Base-by-base conservation (phyloP, 495 filamentous ascomycete species). In the Penicillium goetzii region DNA sequence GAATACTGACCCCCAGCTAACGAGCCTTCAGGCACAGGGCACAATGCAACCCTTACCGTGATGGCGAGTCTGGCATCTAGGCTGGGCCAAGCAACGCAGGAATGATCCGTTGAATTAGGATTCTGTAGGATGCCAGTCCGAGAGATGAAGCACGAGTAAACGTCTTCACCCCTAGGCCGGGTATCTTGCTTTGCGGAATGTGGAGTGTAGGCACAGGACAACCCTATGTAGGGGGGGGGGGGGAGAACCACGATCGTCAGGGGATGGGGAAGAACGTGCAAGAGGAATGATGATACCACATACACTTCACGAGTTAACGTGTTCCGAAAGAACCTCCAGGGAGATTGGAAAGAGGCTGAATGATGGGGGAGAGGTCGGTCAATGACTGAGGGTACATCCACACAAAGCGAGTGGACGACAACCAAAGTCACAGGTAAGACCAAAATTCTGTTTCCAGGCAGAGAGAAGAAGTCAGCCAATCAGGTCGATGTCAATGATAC, bases 121-220 rank as follows among this genome's bases (percentile, higher is more conserved):
- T 62, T 72, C 68, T 78, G 71, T 56, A 67, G 75, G 71, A 78
- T 74, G 73, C 77, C 72, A 80, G 69, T 72, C 66, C 68, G 67
- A 78, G 75, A 84, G 84, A 83, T 83, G 81, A 87, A 86, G 82
- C 76, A 86, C 86, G 86, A 89, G 84, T 81, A 79, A 89, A 89
- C 86, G 86, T 84, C 84, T 89, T 87, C 86, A 84, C 86, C 84
- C 79, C 74, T 81, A 79, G 77, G 77, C 72, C 71, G 65, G 77
- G 68, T 66, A 69, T 77, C 11, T 34, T 82, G 78, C 74, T 54
- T 53, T 28, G 50, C 50, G 83, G 83, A 83, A 85, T 84, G 83
- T 85, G 82, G 83, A 76, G 72, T 72, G 67, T 68, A 78, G 72
- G 69, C 71, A 76, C 73, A 70, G 55, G 60, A 67, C 38, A 78